Conservation (phyloP, 2,329 filamentous ascomycete genomes). For the Aspergillus sp. region DNA sequence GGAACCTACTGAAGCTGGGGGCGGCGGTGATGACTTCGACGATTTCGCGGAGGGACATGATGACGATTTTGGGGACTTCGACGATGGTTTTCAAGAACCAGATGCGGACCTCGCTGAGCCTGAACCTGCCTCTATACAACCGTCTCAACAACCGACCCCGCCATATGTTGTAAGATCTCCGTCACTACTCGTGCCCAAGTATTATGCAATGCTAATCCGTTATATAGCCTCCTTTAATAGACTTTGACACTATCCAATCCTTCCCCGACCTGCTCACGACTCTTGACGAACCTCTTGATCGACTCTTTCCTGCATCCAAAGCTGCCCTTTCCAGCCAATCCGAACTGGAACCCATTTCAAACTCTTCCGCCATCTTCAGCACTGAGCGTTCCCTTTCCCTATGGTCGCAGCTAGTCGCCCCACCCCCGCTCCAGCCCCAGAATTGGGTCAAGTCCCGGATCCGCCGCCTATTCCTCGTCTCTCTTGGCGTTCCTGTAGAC, state of each 20-base stretch:
- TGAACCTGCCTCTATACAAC: conserved; percentile 18
- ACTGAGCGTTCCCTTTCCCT: conserved; percentile 85
- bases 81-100: conserved; percentile 61
- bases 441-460: conserved; percentile 98
- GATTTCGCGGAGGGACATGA: conserved; percentile 54
- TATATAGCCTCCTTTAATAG: conserved; percentile 40
- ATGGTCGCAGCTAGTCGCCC: conserved; percentile 94
- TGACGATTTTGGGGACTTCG: conserved; percentile 66
- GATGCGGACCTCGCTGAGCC: conserved; percentile 28
- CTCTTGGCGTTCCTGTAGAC: conserved; percentile 91
- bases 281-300: conserved; percentile 42
- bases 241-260: conserved; percentile 56
- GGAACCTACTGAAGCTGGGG: conserved; percentile 54
- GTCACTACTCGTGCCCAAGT: not conserved
- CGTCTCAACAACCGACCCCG: conserved; percentile 32
- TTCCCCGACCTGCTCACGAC: conserved; percentile 42
- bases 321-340: conserved; percentile 32
- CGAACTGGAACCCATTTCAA: conserved; percentile 40
- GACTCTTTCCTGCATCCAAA: conserved; percentile 45
- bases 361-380: conserved; percentile 65
- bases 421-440: conserved; percentile 88
- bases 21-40: conserved; percentile 63
- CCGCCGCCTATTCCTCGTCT: conserved; percentile 90
- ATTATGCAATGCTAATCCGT: not conserved
- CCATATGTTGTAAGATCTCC: conserved; percentile 46